A percentile compares a stretch with the other conserved stretches of the same genome.
Evolutionary conservation across 495 filamentous ascomycete species (phyloP).

Genomic region (Aspergillus nidulans): DNA sequence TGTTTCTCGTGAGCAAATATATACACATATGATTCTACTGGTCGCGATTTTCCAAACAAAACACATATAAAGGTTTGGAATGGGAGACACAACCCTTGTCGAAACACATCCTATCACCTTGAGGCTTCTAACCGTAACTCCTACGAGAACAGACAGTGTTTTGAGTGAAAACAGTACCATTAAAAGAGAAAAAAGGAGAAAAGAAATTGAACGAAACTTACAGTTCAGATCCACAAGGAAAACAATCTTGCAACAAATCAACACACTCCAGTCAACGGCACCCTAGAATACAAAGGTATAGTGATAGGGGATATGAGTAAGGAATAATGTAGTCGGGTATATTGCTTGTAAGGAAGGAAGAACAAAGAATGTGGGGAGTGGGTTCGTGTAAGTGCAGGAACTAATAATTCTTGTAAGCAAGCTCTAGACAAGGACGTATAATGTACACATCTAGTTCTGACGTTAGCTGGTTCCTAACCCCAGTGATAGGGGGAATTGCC

Average conservation of each 20-base stretch:
- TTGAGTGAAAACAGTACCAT: not conserved
- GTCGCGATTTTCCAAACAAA: no score
- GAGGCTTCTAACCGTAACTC: no score
- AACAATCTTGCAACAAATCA: not conserved
- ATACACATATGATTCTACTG: no score
- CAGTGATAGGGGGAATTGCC: conserved; percentile 21
- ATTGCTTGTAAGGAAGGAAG: conserved; percentile 2
- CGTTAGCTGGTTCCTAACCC: not conserved
- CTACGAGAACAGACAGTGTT: no score
- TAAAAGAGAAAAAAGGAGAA: not conserved
- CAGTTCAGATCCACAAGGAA: not conserved
- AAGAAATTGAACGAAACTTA: not conserved
- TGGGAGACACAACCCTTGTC: no score
- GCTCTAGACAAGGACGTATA: conserved; percentile 17
- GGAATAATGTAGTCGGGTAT: conserved; percentile 2
- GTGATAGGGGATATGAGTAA: not conserved
- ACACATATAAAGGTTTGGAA: no score
- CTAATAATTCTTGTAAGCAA: not conserved
- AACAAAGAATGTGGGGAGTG: not conserved
- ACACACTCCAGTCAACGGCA: not conserved
- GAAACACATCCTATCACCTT: no score
- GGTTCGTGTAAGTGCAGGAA: not conserved
- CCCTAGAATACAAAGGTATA: not conserved
- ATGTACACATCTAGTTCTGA: conserved; percentile 14
- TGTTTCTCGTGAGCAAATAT: no score